Evolutionary conservation across 495 filamentous ascomycete species (phyloP).

Genomic region (Aspergillus sclerotiicarbonarius): DNA sequence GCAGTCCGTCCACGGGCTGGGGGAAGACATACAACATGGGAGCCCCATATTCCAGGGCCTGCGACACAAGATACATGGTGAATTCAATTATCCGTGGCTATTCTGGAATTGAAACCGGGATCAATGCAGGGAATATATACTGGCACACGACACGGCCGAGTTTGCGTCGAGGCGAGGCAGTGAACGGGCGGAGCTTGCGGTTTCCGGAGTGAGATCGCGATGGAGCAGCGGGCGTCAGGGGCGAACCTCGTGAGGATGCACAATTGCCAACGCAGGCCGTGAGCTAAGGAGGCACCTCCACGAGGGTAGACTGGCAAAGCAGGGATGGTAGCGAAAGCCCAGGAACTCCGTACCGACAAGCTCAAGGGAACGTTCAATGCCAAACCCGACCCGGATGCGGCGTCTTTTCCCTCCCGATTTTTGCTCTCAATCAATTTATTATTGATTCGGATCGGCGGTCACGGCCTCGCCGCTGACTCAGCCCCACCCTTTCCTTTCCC

Average conservation of each 20-base stretch:
- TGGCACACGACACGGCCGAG: not conserved
- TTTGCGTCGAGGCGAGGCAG: not conserved
- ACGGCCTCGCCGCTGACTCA: conserved; percentile 21
- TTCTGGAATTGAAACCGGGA: not conserved
- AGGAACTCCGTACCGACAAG: not conserved
- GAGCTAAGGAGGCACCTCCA: not conserved
- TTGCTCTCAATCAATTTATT: not conserved
- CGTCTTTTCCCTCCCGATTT: conserved; percentile 14
- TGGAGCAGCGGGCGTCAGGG: not conserved
- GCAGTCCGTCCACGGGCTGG: not conserved
- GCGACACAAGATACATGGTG: conserved; percentile 41
- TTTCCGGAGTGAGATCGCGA: not conserved
- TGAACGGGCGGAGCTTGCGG: conserved; percentile 7
- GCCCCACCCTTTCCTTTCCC: conserved; percentile 2
- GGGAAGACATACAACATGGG: conserved; percentile 40
- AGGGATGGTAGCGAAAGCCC: not conserved
- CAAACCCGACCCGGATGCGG: conserved; percentile 8
- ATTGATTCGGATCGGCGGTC: not conserved
- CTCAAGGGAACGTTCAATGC: not conserved
- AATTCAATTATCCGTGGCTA: conserved; percentile 6
- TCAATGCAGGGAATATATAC: too few species aligned
- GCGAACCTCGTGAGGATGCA: conserved; percentile 1
- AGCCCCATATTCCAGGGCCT: conserved; percentile 46
- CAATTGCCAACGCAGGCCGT: not conserved
- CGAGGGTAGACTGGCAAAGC: not conserved